These are phyloP conservation scores for Goniomonas avonlea DNA, from an alignment of 78 protist genomes.

Conservation along the genomic window DNA sequence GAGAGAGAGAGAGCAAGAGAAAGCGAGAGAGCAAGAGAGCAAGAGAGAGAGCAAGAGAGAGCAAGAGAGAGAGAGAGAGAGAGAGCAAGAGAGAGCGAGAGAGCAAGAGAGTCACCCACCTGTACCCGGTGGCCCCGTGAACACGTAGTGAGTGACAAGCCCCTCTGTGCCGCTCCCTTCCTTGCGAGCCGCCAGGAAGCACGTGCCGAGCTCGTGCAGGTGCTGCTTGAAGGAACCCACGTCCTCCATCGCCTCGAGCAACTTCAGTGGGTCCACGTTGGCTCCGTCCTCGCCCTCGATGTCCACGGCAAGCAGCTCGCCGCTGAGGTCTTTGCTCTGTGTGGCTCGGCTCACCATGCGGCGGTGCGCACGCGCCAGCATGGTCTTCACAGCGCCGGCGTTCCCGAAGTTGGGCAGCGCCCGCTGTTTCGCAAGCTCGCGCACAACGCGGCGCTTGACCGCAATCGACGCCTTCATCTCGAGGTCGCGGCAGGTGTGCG, in stretches of 20 bases:
- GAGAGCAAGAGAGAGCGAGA: too few species aligned
- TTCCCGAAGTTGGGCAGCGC: not conserved
- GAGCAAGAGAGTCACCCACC: too few species aligned
- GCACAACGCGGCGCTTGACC: not conserved
- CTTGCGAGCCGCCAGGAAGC: too few species aligned
- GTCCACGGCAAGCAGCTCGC: not conserved
- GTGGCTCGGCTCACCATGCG: not conserved
- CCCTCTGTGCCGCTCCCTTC: too few species aligned
- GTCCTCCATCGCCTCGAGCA: not conserved
- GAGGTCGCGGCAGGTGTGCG: not conserved
- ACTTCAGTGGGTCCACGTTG: not conserved
- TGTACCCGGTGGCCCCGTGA: too few species aligned
- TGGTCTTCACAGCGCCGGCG: not conserved
- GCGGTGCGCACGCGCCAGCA: not conserved
- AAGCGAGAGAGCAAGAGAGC: too few species aligned
- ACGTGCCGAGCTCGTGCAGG: too few species aligned
- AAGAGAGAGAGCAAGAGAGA: too few species aligned
- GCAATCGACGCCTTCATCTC: not conserved
- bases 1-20: too few species aligned
- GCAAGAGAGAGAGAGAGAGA: too few species aligned
- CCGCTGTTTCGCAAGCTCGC: not conserved
- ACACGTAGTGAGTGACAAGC: too few species aligned
- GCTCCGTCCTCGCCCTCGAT: not conserved
- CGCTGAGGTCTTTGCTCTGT: too few species aligned
- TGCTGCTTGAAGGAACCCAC: not conserved